Percentiles rank a stretch among this genome's conserved stretches.
Conservation (phyloP, 192 early-diverging fungal genomes). For the Obelidium mucronatum region DNA sequence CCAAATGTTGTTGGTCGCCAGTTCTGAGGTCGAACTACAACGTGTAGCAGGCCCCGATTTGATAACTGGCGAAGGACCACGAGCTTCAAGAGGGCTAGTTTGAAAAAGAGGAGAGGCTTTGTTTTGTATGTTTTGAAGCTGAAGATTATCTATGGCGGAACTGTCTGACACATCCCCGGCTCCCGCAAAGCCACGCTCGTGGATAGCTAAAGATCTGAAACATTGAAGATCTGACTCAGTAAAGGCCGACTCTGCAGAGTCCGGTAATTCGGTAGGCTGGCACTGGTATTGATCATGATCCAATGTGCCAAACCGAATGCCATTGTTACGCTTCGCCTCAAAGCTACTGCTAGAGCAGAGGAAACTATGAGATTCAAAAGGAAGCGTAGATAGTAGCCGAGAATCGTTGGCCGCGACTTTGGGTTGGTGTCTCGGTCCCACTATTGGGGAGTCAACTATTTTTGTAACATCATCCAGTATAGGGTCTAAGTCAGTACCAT, state of each 20-base stretch:
- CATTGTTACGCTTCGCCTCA: conserved; percentile 10
- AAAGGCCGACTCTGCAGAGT: not conserved
- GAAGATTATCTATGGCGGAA: no score
- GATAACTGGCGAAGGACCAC: not conserved
- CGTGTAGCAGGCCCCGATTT: not conserved
- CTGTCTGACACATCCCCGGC: no score
- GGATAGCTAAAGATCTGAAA: conserved; percentile 8
- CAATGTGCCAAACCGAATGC: conserved; percentile 4
- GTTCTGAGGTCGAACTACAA: not conserved
- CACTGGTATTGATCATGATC: no score
- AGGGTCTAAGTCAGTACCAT: not conserved
- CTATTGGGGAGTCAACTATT: conserved; percentile 21
- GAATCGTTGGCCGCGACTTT: not conserved
- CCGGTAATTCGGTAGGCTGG: no score
- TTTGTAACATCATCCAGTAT: conserved; percentile 15
- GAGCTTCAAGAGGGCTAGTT: not conserved
- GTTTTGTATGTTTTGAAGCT: no score
- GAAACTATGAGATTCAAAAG: not conserved
- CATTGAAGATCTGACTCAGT: conserved; percentile 13
- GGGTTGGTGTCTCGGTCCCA: not conserved
- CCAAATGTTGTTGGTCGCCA: conserved; percentile 25
- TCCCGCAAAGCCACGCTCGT: no score
- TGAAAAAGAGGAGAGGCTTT: not conserved
- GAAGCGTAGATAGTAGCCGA: not conserved
- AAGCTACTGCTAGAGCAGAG: not conserved